These are phyloP conservation scores for Plantago elongata DNA, from an alignment of 257 asterid species.

Conservation along the genomic window DNA sequence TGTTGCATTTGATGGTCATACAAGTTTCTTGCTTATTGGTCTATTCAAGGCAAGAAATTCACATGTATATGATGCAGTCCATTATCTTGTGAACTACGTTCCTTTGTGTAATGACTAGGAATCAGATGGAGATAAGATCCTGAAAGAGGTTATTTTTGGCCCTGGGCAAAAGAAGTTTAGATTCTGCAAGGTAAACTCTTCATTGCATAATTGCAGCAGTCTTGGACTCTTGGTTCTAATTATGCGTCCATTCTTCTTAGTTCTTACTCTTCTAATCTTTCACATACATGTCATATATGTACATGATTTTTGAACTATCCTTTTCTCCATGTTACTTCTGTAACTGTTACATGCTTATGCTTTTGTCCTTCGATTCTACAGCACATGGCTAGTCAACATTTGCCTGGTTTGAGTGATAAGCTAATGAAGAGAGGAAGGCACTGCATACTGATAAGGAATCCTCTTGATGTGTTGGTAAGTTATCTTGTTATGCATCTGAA, in stretches of 20 bases:
- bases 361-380: slow-evolving; percentile 29
- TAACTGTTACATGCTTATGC: slow-evolving; percentile 10
- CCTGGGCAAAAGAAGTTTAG: slow-evolving; percentile 71
- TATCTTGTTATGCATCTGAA: slow-evolving; percentile 17
- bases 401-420: slow-evolving; percentile 58
- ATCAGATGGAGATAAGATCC: slow-evolving; percentile 73
- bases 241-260: not conserved
- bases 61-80: not conserved
- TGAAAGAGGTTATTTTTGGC: slow-evolving; percentile 55
- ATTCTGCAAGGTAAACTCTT: slow-evolving; percentile 62
- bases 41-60: not conserved
- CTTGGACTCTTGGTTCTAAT: not conserved
- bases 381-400: slow-evolving; percentile 82
- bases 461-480: slow-evolving; percentile 76
- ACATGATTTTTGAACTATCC: too few relatives aligned
- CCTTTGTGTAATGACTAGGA: slow-evolving; percentile 39
- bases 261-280: too few relatives aligned
- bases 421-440: slow-evolving; percentile 80
- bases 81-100: not conserved
- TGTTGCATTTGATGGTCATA: too few relatives aligned
- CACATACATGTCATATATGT: too few relatives aligned
- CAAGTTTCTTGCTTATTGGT: too few relatives aligned
- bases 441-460: slow-evolving; percentile 74
- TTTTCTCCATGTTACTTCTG: not conserved
- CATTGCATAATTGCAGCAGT: not conserved